Evolutionary conservation across 2,329 filamentous ascomycete species (phyloP), one percentile per base, ranked within the genome.

Genomic region (Diaporthe sp.): DNA sequence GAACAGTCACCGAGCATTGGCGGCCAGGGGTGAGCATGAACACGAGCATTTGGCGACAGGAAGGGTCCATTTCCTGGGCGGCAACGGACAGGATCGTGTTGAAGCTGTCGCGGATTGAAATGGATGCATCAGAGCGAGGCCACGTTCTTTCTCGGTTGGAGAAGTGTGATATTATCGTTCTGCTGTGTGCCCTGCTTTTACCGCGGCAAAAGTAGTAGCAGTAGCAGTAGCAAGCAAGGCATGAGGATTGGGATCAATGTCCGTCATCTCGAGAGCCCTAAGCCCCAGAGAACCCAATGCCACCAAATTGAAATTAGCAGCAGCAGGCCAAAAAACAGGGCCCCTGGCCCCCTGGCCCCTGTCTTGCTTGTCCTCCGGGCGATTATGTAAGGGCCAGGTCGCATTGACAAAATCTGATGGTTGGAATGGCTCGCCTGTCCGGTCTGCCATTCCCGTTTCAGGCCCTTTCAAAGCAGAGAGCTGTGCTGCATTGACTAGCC

Each of bases 301-400:
- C 73, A 75, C 73, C 73, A 72, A 74, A 72, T 32, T 44, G 59
- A 74, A 75, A 75, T 73, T 72, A 65, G 53, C 70, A 42, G 44
- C 27, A 9, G 25, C 12, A 12, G 50, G 35, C 65, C 44, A 58
- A 73, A 73, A 73, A 73, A 73, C 63, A 68, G 17, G 44, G 39
- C 22, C 35, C 53, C 13, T 17, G 27, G 32, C 22, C 22, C 22
- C 25, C 35, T 42, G n/a, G 2, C 53, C 27, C 47, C 32, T 25
- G 19, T 35, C 9, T 35, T 50, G 53, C 53, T 37, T 50, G 39
- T 27, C 6, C 19, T 58, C 69, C 50, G 17, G 69, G 69, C 30
- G 53, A 59, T 73, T 73, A 73, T 65, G 47, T 73, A 71, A 73
- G 63, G 8, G 8, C 22, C 42, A 15, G 27, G 63, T 39, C 32